Percentiles rank a stretch among this genome's conserved stretches.
phyloP scores from a whole-genome alignment of 2,329 filamentous ascomycete genomes.

The Trichoderma semiorbis region DNA sequence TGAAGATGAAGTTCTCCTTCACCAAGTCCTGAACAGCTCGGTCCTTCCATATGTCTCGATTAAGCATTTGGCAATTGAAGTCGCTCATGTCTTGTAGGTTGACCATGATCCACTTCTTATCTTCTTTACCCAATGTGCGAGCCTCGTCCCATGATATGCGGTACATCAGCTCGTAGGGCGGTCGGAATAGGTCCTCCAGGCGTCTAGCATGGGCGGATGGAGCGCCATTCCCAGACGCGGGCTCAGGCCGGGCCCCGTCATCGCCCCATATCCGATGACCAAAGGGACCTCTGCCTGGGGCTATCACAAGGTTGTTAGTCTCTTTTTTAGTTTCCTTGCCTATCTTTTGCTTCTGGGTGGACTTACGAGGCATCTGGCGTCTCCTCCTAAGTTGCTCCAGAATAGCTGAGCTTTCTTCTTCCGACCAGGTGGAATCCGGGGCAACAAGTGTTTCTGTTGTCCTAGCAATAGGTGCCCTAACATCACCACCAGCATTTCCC shows the following conservation, averaged over 20 bases:
- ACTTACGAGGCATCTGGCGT: constrained; percentile 34
- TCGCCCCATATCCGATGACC: constrained; percentile 38
- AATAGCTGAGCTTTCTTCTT: constrained; percentile 53
- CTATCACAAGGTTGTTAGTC: constrained; percentile 13
- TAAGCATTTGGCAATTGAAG: constrained; percentile 91
- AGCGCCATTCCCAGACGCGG: constrained; percentile 44
- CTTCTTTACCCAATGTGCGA: constrained; percentile 78
- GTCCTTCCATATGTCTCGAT: constrained; percentile 96
- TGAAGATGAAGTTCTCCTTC: constrained; percentile 88
- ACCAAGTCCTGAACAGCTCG: constrained; percentile 72
- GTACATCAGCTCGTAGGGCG: constrained; percentile 86
- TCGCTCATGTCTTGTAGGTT: constrained; percentile 92
- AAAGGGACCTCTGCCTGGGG: constrained; percentile 34
- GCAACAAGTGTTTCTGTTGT: constrained; percentile 90
- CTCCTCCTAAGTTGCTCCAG: constrained; percentile 61
- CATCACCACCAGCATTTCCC: constrained; percentile 52
- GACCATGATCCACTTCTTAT: constrained; percentile 90
- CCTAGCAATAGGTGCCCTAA: constrained; percentile 85
- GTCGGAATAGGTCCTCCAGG: constrained; percentile 87
- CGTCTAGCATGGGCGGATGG: constrained; percentile 60
- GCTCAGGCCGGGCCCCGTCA: constrained; percentile 22
- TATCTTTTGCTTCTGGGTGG: background rate
- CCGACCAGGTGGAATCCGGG: constrained; percentile 49
- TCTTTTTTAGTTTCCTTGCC: background rate
- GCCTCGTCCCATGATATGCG: constrained; percentile 78